Conservation (phyloP, 2,329 filamentous ascomycete genomes). For the Mycosphaerella sp. region DNA sequence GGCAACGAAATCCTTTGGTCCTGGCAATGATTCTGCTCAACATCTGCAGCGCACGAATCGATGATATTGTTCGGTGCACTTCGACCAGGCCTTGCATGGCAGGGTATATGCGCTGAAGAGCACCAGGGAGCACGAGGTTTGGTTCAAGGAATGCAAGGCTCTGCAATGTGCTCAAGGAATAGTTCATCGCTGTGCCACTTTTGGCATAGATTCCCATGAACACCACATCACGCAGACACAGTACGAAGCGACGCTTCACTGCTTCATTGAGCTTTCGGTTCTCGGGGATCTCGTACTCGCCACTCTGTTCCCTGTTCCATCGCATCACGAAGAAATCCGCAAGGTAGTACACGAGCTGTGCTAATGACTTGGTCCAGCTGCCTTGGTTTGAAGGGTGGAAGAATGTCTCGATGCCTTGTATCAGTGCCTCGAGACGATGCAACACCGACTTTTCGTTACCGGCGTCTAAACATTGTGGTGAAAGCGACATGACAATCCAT, state of each 20-base stretch:
- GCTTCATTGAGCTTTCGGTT: constrained; percentile 72
- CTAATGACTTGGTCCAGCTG: constrained; percentile 79
- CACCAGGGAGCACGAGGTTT: constrained; percentile 82
- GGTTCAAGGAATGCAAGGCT: constrained; percentile 87
- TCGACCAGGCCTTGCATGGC: constrained; percentile 95
- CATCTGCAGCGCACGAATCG: constrained; percentile 84
- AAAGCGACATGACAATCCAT: constrained; percentile 89
- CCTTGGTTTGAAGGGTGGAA: constrained; percentile 98
- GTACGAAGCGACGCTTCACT: constrained; percentile 83
- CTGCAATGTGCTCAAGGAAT: constrained; percentile 84
- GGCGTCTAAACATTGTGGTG: constrained; percentile 70
- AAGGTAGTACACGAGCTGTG: constrained; percentile 85
- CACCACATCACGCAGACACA: constrained; percentile 81
- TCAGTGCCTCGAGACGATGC: constrained; percentile 77
- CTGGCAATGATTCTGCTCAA: constrained; percentile 84
- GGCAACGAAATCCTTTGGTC: constrained; percentile 93
- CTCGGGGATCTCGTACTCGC: constrained; percentile 78
- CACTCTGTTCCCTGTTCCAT: constrained; percentile 91
- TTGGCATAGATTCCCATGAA: constrained; percentile 99
- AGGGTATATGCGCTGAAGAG: constrained; percentile 91
- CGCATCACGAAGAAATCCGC: constrained; percentile 95
- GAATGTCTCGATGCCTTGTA: constrained; percentile 95
- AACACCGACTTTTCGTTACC: constrained; percentile 64
- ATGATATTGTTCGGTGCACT: constrained; percentile 92
- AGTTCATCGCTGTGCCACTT: constrained; percentile 83